Evolutionary conservation across 192 early-diverging fungal genomes (phyloP), one percentile per base, ranked within the genome.

Genomic region (Rhizoclosmatium globosum): DNA sequence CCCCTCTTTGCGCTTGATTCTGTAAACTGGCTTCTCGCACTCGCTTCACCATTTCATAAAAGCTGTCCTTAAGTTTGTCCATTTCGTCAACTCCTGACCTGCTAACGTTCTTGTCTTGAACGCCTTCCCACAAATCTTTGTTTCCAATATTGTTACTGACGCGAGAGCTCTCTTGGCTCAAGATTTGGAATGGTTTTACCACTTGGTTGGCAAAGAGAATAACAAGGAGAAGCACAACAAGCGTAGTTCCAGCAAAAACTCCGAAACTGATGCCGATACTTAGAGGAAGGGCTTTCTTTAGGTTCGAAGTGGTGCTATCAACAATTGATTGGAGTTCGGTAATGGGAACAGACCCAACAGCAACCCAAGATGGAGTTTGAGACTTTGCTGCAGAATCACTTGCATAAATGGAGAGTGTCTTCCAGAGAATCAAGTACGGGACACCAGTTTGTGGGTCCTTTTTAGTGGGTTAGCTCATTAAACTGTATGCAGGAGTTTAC

Each of bases 71-170:
- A 43, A 83, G 64, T 19, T 79, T 64, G 48, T 83, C 82, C 47
- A 81, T 82, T 56, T 83, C 82, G 45, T 83, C 79, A 3, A 83
- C 77, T 48, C 65, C 64, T 6, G 42, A 44, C 2, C 21, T 2
- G 57, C 44, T 3, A 3, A 11, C 47, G 45, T 56, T 53, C 2
- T 7, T 41, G 42, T 38, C 62, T 38, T 21, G 38, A n/a, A 83
- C 82, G 58, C 79, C 82, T 38, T 53, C 62, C 45, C 68, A 77
- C 48, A 83, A 66, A 65, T 83, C 82, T 43, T 64, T 71, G 2
- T n/a, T 62, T 3, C 82, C 82, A 53, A 83, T 83, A 79, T 83
- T 83, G 74, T 80, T 79, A 4, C 48, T 62, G 59, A 83, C 82
- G 31, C 50, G 7, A n/a, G 19, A 31, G 31, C 59, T 69, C 50